Evolutionary conservation across 495 filamentous ascomycete genomes (phyloP), one percentile per base, ranked within the genome.

Genomic region (Podospora australis): DNA sequence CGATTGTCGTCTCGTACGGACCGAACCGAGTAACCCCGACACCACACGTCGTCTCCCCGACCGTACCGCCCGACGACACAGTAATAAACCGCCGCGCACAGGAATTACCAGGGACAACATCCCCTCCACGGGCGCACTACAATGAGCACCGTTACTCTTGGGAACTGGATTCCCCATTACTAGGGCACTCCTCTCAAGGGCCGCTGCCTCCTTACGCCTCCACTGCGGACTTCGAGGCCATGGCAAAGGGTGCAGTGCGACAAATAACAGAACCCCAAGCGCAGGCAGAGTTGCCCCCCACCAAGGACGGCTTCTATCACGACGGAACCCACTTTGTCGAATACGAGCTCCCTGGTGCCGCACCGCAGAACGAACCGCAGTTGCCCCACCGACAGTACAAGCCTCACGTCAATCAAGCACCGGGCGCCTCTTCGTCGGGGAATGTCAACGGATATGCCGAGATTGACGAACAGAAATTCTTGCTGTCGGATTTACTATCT

Each of bases 301-400:
- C 63, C 11, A 66, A 66, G 45, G 63, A 66, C 34, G 63, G 63
- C 1, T 66, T 52, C 14, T 66, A 66, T 24, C 58, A 58, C 23
- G 50, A 59, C 21, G 34, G 23, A 1, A 42, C 26, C 2, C 52
- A 58, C 16, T 20, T 55, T 6, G 49, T 60, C 9, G 58, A 66
- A 47, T 55, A 64, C n/a, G 63, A 66, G 46, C 48, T 66, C 0
- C 60, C 53, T 5, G 63, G 60, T 0, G 44, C 58, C 2, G 52
- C 51, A 16, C 53, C 47, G 4, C 44, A 62, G 44, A 41, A 53
- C 14, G 57, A 49, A 35, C 55, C 58, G 20, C 55, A 60, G 26
- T 30, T 60, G 42, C 57, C 60, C 8, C 57, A 53, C 22, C 32
- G 54, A 10, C 48, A 49, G 11, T 60, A 60, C 19, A 44, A 46